A percentile compares a stretch with the other conserved stretches of the same genome.
Evolutionary conservation across 495 filamentous ascomycete genomes (phyloP).

Genomic region (Penicillium mononematosum): DNA sequence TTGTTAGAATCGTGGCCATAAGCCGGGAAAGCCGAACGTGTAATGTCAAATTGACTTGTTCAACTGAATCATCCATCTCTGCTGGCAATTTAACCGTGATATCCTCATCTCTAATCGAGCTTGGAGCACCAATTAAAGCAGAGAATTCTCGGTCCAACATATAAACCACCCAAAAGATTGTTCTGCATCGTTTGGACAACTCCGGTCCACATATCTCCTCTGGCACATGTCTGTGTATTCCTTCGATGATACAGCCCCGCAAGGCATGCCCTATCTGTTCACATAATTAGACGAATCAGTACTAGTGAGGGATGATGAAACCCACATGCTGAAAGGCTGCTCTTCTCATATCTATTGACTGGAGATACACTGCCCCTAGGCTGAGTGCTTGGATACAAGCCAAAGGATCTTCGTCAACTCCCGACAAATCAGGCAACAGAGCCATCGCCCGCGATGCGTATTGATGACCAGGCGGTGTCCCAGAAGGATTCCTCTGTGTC

Average conservation of each 20-base stretch:
- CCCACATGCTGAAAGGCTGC: slow-evolving; percentile 39
- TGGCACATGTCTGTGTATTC: slow-evolving; percentile 37
- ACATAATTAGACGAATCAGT: not conserved
- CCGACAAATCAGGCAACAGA: slow-evolving; percentile 37
- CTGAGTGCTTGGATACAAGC: slow-evolving; percentile 37
- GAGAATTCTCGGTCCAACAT: slow-evolving; percentile 41
- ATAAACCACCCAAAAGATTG: slow-evolving; percentile 43
- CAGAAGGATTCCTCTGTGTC: slow-evolving; percentile 28
- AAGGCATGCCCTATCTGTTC: slow-evolving; percentile 37
- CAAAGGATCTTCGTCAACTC: slow-evolving; percentile 34
- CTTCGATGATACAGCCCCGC: slow-evolving; percentile 37
- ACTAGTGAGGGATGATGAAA: not conserved
- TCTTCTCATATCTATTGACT: slow-evolving; percentile 39
- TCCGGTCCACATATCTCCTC: slow-evolving; percentile 25
- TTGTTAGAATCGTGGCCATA: slow-evolving; percentile 32
- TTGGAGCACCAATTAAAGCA: slow-evolving; percentile 38
- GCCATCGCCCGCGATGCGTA: slow-evolving; percentile 40
- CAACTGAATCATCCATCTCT: slow-evolving; percentile 26
- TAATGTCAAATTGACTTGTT: slow-evolving; percentile 30
- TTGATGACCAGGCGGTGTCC: slow-evolving; percentile 36
- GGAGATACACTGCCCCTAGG: slow-evolving; percentile 36
- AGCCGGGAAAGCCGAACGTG: slow-evolving; percentile 32
- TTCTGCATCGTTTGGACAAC: slow-evolving; percentile 31
- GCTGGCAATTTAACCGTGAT: slow-evolving; percentile 37
- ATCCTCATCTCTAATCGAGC: slow-evolving; percentile 39